These are phyloP conservation scores for Apiospora saccharicola DNA, from an alignment of 2,329 filamentous ascomycete genomes.

Conservation along the genomic window DNA sequence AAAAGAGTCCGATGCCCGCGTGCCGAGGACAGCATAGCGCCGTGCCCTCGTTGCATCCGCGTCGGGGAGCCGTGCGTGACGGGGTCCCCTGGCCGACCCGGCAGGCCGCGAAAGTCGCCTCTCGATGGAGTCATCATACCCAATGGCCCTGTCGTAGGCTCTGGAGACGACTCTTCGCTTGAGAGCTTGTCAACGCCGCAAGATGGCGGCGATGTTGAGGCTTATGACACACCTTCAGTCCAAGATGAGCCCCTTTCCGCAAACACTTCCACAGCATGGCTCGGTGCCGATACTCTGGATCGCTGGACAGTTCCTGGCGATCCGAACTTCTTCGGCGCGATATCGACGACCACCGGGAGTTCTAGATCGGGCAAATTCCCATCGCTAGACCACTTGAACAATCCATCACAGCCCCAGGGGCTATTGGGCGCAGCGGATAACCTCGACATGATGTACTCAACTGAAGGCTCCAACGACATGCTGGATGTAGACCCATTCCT, in stretches of 20 bases:
- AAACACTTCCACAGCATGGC: neutral
- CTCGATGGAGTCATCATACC: too few species aligned
- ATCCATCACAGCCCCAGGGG: neutral
- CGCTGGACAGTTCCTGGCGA: neutral
- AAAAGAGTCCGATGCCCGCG: slow-evolving; percentile 9
- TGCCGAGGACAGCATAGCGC: neutral
- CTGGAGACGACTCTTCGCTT: neutral
- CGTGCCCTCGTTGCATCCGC: neutral
- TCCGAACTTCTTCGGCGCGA: neutral
- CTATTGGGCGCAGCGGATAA: neutral
- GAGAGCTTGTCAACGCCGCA: neutral
- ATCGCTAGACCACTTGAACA: neutral
- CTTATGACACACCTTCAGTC: neutral
- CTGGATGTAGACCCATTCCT: neutral
- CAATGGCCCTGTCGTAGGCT: neutral
- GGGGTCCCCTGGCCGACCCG: neutral
- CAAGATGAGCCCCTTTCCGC: neutral
- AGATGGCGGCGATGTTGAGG: neutral
- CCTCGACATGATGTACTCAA: neutral
- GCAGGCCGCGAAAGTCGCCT: neutral
- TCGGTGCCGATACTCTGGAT: neutral
- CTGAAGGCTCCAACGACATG: neutral
- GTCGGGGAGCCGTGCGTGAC: neutral
- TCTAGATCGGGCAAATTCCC: neutral
- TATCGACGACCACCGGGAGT: neutral